These are phyloP conservation scores for Paracorniculantispora psalliotae DNA, from an alignment of 2,329 filamentous ascomycete species.

Conservation along the genomic window DNA sequence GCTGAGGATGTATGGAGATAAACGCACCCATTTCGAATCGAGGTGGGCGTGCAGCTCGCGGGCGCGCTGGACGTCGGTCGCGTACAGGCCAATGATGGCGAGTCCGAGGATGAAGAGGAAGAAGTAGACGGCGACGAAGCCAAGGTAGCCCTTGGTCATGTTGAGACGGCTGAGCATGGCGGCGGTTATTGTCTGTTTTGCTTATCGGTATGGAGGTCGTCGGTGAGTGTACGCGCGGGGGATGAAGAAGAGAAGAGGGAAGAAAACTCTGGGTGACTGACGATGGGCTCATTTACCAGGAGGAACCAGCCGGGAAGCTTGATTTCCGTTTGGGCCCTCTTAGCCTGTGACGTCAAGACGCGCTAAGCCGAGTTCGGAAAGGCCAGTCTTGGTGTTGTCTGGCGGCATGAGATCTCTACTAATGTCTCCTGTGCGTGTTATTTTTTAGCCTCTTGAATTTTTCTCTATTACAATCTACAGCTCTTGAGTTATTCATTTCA, in stretches of 20 bases:
- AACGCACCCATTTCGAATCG: conserved; percentile 65
- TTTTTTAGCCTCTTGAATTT: neutral
- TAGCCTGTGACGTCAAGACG: conserved; percentile 9
- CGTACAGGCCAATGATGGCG: conserved; percentile 75
- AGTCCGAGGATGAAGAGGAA: conserved; percentile 72
- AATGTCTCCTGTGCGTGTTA: no score
- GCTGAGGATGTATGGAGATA: neutral
- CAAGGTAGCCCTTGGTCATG: conserved; percentile 43
- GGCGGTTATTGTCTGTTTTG: neutral
- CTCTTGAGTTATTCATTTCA: no score
- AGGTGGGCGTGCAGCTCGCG: conserved; percentile 43
- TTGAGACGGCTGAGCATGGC: conserved; percentile 42
- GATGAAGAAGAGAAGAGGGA: neutral
- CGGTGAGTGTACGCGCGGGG: neutral
- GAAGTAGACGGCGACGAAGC: conserved; percentile 63
- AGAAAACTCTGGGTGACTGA: neutral
- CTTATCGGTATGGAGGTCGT: neutral
- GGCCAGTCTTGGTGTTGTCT: neutral
- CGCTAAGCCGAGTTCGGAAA: neutral
- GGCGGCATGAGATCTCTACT: neutral
- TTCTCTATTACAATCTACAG: no score
- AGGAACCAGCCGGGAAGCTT: neutral
- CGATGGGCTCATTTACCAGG: neutral
- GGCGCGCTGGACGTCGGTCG: conserved; percentile 57
- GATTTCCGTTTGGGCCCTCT: neutral